phyloP scores from a whole-genome alignment of 805 yeast species.

The Spathaspora girioi region DNA sequence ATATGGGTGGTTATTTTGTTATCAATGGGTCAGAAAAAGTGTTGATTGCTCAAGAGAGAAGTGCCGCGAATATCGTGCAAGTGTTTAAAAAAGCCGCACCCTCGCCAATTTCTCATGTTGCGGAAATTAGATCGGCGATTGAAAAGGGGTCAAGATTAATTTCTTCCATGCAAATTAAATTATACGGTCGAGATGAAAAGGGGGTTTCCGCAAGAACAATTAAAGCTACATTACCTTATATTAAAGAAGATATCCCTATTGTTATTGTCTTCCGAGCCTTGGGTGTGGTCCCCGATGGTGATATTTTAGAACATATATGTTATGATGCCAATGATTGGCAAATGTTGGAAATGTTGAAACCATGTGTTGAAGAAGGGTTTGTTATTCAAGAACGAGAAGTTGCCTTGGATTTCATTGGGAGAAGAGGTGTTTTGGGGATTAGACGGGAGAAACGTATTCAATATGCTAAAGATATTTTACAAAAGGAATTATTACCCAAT shows the following conservation, averaged over 20 bases:
- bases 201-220: slow-evolving; percentile 74
- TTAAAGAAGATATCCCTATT: slow-evolving; percentile 94
- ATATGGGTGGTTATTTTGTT: slow-evolving; percentile 99
- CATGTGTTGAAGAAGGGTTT: slow-evolving; percentile 98
- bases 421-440: slow-evolving; percentile 96
- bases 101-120: slow-evolving; percentile 91
- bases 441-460: slow-evolving; percentile 97
- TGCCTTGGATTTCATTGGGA: slow-evolving; percentile 95
- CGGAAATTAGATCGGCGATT: slow-evolving; percentile 93
- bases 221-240: slow-evolving; percentile 93
- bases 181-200: slow-evolving; percentile 77
- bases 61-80: slow-evolving; percentile 98
- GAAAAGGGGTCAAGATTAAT: slow-evolving; percentile 97
- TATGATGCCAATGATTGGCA: slow-evolving; percentile 99
- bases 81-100: slow-evolving; percentile 98
- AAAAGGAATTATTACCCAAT: slow-evolving; percentile 94
- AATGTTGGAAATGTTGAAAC: slow-evolving; percentile 98
- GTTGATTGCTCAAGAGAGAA: slow-evolving; percentile 95
- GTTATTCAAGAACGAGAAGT: slow-evolving; percentile 97
- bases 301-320: slow-evolving; percentile 95
- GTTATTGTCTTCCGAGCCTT: slow-evolving; percentile 96
- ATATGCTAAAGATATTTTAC: slow-evolving; percentile 94
- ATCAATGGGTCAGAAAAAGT: slow-evolving; percentile 99
- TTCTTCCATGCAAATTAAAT: slow-evolving; percentile 89
- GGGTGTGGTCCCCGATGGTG: slow-evolving; percentile 99